These are phyloP conservation scores for Echinosophora koreensis DNA, from an alignment of 306 rosid genomes.

Conservation along the genomic window DNA sequence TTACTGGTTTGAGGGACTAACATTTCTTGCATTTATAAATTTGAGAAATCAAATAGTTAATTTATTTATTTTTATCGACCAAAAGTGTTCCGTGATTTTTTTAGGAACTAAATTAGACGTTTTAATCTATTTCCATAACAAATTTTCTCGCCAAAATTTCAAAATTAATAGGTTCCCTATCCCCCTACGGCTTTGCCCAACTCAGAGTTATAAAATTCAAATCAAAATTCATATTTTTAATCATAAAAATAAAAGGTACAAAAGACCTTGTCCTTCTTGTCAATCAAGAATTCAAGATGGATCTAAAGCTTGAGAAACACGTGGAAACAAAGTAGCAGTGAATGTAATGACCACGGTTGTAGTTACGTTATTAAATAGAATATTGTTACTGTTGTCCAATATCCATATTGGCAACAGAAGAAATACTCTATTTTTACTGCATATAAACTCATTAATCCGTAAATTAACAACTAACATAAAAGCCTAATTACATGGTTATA, in stretches of 20 bases:
- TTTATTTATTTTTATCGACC: too few relatives aligned
- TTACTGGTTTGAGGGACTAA: too few relatives aligned
- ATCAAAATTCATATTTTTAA: neutral
- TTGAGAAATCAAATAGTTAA: too few relatives aligned
- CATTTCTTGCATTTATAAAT: too few relatives aligned
- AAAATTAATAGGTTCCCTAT: neutral
- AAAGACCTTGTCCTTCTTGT: neutral
- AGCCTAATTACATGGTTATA: neutral
- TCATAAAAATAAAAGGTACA: neutral
- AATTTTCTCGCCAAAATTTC: neutral
- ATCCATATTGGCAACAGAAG: neutral
- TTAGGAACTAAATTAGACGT: too few relatives aligned
- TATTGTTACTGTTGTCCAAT: constrained; percentile 2
- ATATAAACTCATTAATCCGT: neutral
- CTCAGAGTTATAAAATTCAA: constrained; percentile 16
- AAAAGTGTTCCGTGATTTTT: too few relatives aligned
- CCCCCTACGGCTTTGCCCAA: neutral
- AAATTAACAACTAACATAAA: neutral
- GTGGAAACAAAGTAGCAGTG: neutral
- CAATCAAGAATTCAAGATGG: neutral
- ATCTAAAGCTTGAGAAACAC: constrained; percentile 9
- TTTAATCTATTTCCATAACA: too few relatives aligned
- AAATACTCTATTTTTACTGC: neutral
- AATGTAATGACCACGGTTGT: constrained; percentile 28
- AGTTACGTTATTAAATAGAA: constrained; percentile 30